Evolutionary conservation across 2,329 filamentous ascomycete genomes (phyloP).

Genomic region (Fusarium neocosmosporiellum): DNA sequence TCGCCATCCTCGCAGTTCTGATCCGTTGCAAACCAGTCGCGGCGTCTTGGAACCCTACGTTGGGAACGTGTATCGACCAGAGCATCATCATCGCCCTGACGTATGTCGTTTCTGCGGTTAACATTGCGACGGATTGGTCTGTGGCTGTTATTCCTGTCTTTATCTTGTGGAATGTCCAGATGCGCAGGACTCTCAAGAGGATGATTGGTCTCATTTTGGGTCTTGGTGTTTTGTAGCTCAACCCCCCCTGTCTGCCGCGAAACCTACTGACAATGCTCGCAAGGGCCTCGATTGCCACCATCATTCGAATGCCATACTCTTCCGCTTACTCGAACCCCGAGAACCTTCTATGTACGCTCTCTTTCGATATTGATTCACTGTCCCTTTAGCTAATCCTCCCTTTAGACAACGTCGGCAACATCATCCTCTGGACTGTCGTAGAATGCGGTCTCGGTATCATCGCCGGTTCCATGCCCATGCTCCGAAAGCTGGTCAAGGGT

Average conservation of each 20-base stretch:
- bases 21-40: slow-evolving; percentile 10
- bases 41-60: slow-evolving; percentile 2
- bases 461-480: slow-evolving; percentile 25
- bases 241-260: background rate
- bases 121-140: slow-evolving; percentile 14
- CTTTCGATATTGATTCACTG: no score
- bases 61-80: slow-evolving; percentile 10
- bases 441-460: slow-evolving; percentile 23
- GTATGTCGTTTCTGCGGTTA: slow-evolving; percentile 12
- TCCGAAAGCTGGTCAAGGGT: slow-evolving; percentile 13
- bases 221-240: slow-evolving; percentile 13
- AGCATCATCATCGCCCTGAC: slow-evolving; percentile 10
- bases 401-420: slow-evolving; percentile 1
- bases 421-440: slow-evolving; percentile 15
- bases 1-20: background rate
- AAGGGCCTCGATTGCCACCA: slow-evolving; percentile 18
- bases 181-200: slow-evolving; percentile 4
- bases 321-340: background rate
- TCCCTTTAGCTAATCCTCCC: background rate
- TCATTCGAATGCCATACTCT: slow-evolving; percentile 21
- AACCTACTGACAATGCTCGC: background rate
- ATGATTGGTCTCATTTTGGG: slow-evolving; percentile 5
- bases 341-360: background rate
- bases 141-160: slow-evolving; percentile 9
- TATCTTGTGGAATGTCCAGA: slow-evolving; percentile 17